phyloP scores from a whole-genome alignment of 352 stramenopile species.

The Phytophthora sojae region DNA sequence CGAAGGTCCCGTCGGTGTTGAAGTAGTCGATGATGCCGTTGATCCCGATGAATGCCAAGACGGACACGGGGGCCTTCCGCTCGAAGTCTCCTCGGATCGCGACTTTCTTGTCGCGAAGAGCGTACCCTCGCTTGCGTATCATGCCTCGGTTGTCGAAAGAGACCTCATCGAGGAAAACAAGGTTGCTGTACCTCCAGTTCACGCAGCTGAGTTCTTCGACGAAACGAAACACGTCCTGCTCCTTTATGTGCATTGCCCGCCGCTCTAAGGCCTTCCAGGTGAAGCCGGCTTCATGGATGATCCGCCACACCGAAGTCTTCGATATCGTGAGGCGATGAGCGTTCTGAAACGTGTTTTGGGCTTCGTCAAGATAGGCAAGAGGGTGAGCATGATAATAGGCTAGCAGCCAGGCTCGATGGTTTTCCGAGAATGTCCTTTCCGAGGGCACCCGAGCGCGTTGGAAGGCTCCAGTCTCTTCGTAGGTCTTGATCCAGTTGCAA shows the following conservation, averaged over 20 bases:
- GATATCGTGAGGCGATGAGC: background rate
- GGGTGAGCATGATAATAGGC: slow-evolving; percentile 20
- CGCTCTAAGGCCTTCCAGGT: background rate
- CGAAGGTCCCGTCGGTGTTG: background rate
- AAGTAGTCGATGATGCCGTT: background rate
- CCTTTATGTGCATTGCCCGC: background rate
- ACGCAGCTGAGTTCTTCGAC: background rate
- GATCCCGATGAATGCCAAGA: background rate
- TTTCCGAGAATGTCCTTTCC: slow-evolving; percentile 22
- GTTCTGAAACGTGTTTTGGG: slow-evolving; percentile 7
- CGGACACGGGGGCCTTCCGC: background rate
- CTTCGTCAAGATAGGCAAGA: slow-evolving; percentile 31
- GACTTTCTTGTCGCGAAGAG: background rate
- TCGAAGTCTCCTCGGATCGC: background rate
- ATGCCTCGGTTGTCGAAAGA: background rate
- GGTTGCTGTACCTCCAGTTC: background rate
- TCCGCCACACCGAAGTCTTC: background rate
- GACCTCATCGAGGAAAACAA: background rate
- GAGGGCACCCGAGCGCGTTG: slow-evolving; percentile 8
- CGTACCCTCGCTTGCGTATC: background rate
- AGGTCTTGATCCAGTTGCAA: slow-evolving; percentile 29
- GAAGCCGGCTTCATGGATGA: background rate
- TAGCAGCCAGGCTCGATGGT: slow-evolving; percentile 19
- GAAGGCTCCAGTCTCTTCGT: slow-evolving; percentile 25
- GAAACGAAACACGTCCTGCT: background rate